Base-by-base conservation (phyloP, 306 rosid species). In the Vigna nakashimae region DNA sequence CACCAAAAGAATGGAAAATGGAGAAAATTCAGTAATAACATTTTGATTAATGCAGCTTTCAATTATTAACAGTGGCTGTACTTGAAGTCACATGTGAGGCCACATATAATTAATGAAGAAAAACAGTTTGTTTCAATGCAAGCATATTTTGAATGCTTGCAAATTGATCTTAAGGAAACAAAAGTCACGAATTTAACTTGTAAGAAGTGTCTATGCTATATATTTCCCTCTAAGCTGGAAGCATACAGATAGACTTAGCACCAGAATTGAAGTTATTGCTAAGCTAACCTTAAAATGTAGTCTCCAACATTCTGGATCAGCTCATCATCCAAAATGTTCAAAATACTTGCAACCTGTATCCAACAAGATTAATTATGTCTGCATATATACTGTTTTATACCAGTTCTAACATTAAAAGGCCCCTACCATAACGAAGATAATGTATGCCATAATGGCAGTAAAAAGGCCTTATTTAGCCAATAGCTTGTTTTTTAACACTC, bases 291-390 rank as follows among this genome's bases (percentile, higher is more conserved):
- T 80, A 79, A 45, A 52, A 94, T 90, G 89, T 83, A 94, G 76
- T 84, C 87, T 79, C 97, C 97, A 75, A 88, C 95, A 84, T 89
- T 90, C 63, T 74, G 86, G 82, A 88, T 80, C 80, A 94, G 86
- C 45, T 92, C 92, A 62, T 87, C 87, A 79, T 94, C 92, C 89
- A 94, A 86, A 81, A 92, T 88, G 84, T 92, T 94, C 90, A 94
- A 74, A 80, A 94, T 74, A 85, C 98, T 94, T 55, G 97, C 97
- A 74, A 87, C 97, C 98, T 92, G 91, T 36, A 45, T 63, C 82
- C 66, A 62, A 73, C 56, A 65, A 84, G 71, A 84, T 78, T 64
- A 18, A 49, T 8, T 11, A 26, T 63, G 82, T 79, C 74, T 70
- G 28, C 16, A 58, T 36, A 74, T 50, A 82, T 17, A 36, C 16